Conservation (phyloP, 345 rosid species). For the Sonneratia alba region DNA sequence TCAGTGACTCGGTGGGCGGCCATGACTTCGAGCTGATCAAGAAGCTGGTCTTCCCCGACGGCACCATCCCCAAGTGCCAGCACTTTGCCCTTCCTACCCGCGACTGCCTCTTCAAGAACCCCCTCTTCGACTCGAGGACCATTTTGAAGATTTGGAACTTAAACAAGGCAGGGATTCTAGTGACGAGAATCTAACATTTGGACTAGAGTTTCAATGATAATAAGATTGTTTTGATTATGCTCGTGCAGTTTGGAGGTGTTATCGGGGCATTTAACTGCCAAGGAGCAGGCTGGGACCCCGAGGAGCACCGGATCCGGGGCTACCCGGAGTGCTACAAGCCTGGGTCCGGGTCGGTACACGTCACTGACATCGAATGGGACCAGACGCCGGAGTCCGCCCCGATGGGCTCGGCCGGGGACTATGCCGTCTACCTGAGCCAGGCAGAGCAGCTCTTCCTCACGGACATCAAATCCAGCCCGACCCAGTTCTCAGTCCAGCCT, state of each 20-base stretch:
- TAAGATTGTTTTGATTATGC: too few species aligned
- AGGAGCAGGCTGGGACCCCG: slow-evolving; percentile 84
- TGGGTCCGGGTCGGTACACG: slow-evolving; percentile 41
- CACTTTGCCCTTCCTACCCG: slow-evolving; percentile 73
- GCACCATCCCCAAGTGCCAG: slow-evolving; percentile 69
- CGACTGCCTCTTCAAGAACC: slow-evolving; percentile 79
- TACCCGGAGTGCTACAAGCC: slow-evolving; percentile 59
- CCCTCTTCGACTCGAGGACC: slow-evolving; percentile 61
- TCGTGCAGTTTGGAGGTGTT: slow-evolving; percentile 62
- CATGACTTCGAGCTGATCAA: slow-evolving; percentile 71
- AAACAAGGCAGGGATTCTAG: slow-evolving; percentile 42
- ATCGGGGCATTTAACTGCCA: slow-evolving; percentile 91
- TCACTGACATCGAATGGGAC: slow-evolving; percentile 74
- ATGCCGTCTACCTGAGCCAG: slow-evolving; percentile 43
- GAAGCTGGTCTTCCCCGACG: slow-evolving; percentile 67
- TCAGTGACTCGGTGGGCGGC: slow-evolving; percentile 62
- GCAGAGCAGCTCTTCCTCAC: slow-evolving; percentile 28
- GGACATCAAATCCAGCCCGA: slow-evolving; percentile 28
- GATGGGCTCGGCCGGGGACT: slow-evolving; percentile 36
- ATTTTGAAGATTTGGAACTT: slow-evolving; percentile 82
- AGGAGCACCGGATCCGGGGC: slow-evolving; percentile 46
- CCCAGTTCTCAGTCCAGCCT: slow-evolving; percentile 43
- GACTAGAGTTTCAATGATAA: too few species aligned
- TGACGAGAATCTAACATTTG: too few species aligned
- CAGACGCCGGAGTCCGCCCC: slow-evolving; percentile 31